Evolutionary conservation across 176 grass and related monocot species (phyloP).

Genomic region (Tuctoria greenei): DNA sequence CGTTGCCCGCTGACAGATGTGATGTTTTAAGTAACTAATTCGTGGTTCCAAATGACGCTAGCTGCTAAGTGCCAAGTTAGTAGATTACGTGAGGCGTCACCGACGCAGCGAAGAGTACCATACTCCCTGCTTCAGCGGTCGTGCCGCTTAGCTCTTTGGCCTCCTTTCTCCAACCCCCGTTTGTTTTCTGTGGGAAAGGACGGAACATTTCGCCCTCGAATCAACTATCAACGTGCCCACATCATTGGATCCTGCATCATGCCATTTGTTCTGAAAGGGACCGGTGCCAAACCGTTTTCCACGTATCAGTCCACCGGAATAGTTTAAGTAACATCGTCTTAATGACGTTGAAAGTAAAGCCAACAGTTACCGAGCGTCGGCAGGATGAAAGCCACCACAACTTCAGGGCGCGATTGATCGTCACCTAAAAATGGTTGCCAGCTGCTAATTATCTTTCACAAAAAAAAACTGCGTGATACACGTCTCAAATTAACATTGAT

Average conservation of each 20-base stretch:
- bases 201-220: conserved; percentile 1
- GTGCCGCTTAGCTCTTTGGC: too few species aligned
- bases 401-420: neutral
- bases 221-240: neutral
- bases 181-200: too few species aligned
- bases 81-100: too few species aligned
- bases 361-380: neutral
- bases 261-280: conserved; percentile 26
- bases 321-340: neutral
- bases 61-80: neutral
- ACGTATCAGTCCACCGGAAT: neutral
- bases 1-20: neutral
- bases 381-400: neutral
- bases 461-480: neutral
- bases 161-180: too few species aligned
- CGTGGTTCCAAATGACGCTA: neutral
- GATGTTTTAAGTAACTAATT: neutral
- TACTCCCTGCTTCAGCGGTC: too few species aligned
- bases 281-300: neutral
- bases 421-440: neutral
- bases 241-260: neutral
- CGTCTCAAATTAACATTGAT: too few species aligned
- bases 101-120: too few species aligned
- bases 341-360: neutral
- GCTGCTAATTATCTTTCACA: neutral